Evolutionary conservation across 495 filamentous ascomycete species (phyloP).

Genomic region (Opeltia flavorubescens): DNA sequence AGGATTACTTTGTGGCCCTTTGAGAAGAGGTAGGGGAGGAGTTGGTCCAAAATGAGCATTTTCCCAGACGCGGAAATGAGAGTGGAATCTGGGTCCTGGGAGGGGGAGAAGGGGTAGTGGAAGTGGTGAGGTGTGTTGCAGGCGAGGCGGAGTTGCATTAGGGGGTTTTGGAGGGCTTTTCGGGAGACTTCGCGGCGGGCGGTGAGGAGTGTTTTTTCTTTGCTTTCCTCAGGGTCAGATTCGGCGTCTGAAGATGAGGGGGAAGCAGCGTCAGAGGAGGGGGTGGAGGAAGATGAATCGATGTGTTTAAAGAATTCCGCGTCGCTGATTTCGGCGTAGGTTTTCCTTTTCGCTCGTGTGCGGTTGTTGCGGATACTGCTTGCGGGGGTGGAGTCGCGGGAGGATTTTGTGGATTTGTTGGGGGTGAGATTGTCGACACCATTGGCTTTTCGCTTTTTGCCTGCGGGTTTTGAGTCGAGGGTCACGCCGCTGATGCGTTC

Average conservation of each 20-base stretch:
- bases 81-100: constrained; percentile 49
- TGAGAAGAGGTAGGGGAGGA: constrained; percentile 61
- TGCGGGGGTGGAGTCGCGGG: constrained; percentile 53
- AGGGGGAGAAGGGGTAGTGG: constrained; percentile 69
- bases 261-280: neutral
- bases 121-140: constrained; percentile 96
- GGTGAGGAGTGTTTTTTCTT: neutral
- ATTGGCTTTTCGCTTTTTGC: constrained; percentile 18
- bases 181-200: constrained; percentile 64
- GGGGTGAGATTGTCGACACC: constrained; percentile 25
- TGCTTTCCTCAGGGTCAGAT: neutral
- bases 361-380: constrained; percentile 31
- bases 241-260: constrained; percentile 6
- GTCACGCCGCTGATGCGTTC: constrained; percentile 39
- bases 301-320: constrained; percentile 57
- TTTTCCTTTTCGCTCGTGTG: constrained; percentile 35
- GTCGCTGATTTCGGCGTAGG: constrained; percentile 65
- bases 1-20: constrained; percentile 82
- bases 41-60: constrained; percentile 82
- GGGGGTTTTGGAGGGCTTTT: constrained; percentile 89
- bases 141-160: constrained; percentile 82
- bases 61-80: constrained; percentile 82
- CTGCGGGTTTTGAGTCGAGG: constrained; percentile 24
- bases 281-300: constrained; percentile 39
- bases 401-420: constrained; percentile 63